Evolutionary conservation across 371 early-diverging fungal genomes (phyloP), one percentile per base, ranked within the genome.

Genomic region (Circinella minor): DNA sequence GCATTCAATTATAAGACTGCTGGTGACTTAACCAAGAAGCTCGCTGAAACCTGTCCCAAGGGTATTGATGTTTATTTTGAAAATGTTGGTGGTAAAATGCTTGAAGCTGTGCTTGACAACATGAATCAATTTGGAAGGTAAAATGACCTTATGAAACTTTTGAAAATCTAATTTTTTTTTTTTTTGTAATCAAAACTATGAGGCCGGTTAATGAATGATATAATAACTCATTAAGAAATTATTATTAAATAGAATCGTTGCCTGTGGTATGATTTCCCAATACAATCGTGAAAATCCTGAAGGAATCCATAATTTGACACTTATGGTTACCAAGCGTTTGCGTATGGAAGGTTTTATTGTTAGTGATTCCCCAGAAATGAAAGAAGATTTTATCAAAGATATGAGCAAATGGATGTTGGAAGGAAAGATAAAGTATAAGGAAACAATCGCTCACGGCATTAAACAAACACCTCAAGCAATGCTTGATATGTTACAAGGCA

Each of bases 1-100:
- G 95, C 88, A 7, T 93, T 95, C 86, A 94, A 94, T 81, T 94
- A 94, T 88, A 93, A 93, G 81, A 91, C 88, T 3, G 73, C 72
- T 0, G 86, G 83, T 55, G 76, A 65, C 20, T 66, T 68, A 14
- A 72, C 74, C 0, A 10, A 18, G 14, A 81, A 80, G 20, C 78
- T 91, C 27, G 55, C 43, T 0, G 78, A 88, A 71, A 66, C 75
- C 8, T 87, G 87, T 36, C 91, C 90, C 18, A 81, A 86, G 1
- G 95, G 93, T 46, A 84, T 93, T 51, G 92, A 93, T 68, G 81
- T 90, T 51, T 91, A 91, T 75, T 92, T 84, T 75, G 92, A 92
- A 55, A 82, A 89, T 67, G 92, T 93, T 17, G 91, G 91, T 55
- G 92, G 92, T 47, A 85, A 87, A 70, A 87, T 85, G 79, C 81